Evolutionary conservation across 2,329 filamentous ascomycete species (phyloP), one percentile per base, ranked within the genome.

Genomic region (Rutstroemia sp.): DNA sequence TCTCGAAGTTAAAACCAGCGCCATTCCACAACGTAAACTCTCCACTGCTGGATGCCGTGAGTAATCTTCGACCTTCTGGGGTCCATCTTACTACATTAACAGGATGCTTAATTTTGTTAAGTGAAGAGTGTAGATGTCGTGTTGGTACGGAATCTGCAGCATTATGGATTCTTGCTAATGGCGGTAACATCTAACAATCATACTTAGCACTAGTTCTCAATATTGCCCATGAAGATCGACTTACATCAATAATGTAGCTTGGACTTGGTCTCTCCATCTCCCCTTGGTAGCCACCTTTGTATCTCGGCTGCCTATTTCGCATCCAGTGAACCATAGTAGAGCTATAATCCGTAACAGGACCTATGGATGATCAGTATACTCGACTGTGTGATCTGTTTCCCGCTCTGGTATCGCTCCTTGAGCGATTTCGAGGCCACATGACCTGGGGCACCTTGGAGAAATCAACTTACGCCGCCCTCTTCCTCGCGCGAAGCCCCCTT

Each of bases 21-120:
- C 94, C 94, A 71, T 99, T 99, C 94, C 94, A 99, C 3, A 99
- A 74, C 41, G 95, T 99, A 67, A 99, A 99, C 71, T 99, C 94
- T 68, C 94, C 94, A 70, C 92, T 97, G 63, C 91, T 95, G 0
- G 92, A 95, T 21, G 91, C 94, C 0, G 94, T 97, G 69, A 99
- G 79, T 56, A 99, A 76, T 63, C 94, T 81, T 59, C 94, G 86
- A 27, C 94, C 94, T 72, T 99, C 94, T 6, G 94, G 94, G 16
- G 95, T 99, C 94, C 94, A 99, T 71, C 90, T 83, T 42, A 99
- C 92, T 8, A 97, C 90, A 62, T 96, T 97, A 68, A 99, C 89
- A 1, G 94, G 94, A 65, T 97, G 94, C 69, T 96, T 95, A 67
- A 95, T 92, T 70, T 99, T 99, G 75, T 97, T 97, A 6, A 97